These are phyloP conservation scores for Cutaneotrichosporon daszewskae DNA, from an alignment of 1,284 basidiomycete genomes.

Conservation along the genomic window DNA sequence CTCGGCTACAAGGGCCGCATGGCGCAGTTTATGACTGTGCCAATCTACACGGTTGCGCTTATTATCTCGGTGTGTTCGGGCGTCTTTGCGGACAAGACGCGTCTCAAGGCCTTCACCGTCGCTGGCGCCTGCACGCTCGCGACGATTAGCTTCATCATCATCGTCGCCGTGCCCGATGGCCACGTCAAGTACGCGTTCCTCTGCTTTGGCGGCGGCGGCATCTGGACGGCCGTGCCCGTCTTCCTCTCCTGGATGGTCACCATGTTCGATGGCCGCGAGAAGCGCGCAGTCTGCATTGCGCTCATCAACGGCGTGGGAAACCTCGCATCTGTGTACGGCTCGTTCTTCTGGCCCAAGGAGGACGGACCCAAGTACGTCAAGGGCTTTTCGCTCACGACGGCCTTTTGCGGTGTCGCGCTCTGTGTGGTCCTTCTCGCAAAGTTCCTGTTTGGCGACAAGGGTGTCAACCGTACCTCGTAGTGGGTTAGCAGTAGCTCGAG, in stretches of 20 bases:
- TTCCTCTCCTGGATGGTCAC: constrained; percentile 44
- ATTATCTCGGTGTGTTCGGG: constrained; percentile 37
- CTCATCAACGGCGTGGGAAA: constrained; percentile 45
- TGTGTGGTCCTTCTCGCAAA: constrained; percentile 21
- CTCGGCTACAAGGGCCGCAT: constrained; percentile 40
- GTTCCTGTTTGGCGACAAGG: constrained; percentile 38
- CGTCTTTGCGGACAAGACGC: constrained; percentile 39
- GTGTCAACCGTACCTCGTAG: constrained; percentile 16
- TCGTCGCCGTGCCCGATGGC: constrained; percentile 31
- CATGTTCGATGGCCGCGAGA: constrained; percentile 44
- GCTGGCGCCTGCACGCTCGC: constrained; percentile 25
- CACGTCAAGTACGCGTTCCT: constrained; percentile 44
- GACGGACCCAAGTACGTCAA: constrained; percentile 36
- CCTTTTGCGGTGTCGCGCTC: constrained; percentile 30
- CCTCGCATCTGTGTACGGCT: constrained; percentile 40
- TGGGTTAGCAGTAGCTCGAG: no score
- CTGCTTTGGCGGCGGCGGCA: constrained; percentile 44
- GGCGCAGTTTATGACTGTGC: constrained; percentile 49
- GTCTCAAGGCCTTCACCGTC: constrained; percentile 42
- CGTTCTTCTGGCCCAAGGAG: constrained; percentile 43
- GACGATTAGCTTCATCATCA: constrained; percentile 38
- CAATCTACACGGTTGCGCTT: constrained; percentile 48
- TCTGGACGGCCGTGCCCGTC: constrained; percentile 43
- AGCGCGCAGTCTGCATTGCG: constrained; percentile 43
- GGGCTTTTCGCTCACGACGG: constrained; percentile 41